Evolutionary conservation across 352 stramenopile species (phyloP), one percentile per base, ranked within the genome.

Genomic region (Phytopythium mirpurense): DNA sequence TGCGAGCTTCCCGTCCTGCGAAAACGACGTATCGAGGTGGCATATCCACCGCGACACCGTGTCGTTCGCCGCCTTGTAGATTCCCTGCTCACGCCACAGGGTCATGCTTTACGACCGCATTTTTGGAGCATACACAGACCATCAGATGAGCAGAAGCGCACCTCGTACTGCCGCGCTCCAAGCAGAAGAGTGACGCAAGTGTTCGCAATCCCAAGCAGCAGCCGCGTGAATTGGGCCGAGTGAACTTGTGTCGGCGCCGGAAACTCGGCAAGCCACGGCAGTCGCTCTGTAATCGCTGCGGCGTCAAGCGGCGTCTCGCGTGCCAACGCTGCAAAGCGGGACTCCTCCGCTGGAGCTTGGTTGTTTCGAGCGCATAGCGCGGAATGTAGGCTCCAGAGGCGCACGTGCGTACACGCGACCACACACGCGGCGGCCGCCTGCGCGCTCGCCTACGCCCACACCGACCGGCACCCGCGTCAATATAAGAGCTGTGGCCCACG

Each of bases 41-140:
- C 53, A 50, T 26, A 90, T 86, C 82, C 82, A 93, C 26, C 42
- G 50, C 34, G 54, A 63, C 5, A 83, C 18, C 0, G 59, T 64
- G 6, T 27, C 63, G 51, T 67, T 47, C 15, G 49, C 49, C 27
- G n/a, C 26, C n/a, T 19, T 40, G 34, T 52, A 52, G 11, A 52
- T 19, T 19, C 34, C 34, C 46, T 52, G 19, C 10, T 0, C 34
- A 23, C 2, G 6, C 10, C 41, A 46, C 14, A 47, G 5, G 24
- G 24, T 15, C 6, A n/a, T 11, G n/a, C n/a, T n/a, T n/a, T n/a
- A n/a, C n/a, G n/a, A n/a, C n/a, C n/a, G n/a, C n/a, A n/a, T n/a
- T n/a, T n/a, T n/a, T n/a, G n/a, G n/a, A n/a, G 29, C 5, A 32
- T 32, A 9, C 32, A 16, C 32, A 36, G 6, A 36, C 32, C 7